Conservation (phyloP, 257 asterid species). For the Mentha longifolia region DNA sequence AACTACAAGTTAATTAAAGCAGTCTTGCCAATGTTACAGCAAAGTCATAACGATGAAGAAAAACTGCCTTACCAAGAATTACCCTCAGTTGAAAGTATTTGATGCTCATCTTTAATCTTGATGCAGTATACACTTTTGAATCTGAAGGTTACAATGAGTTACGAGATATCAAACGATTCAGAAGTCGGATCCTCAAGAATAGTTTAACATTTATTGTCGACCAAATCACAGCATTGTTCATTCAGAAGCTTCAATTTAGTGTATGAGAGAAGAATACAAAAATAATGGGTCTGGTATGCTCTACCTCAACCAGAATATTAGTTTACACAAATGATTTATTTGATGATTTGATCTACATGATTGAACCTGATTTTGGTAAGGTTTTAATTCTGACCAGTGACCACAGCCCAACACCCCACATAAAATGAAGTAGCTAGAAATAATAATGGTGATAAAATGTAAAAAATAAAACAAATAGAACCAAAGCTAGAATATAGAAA, state of each 20-base stretch:
- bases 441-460: background rate
- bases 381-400: background rate
- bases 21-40: slow-evolving; percentile 6
- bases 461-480: background rate
- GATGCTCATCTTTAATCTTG: slow-evolving; percentile 55
- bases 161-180: background rate
- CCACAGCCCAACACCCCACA: background rate
- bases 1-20: slow-evolving; percentile 9
- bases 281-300: background rate
- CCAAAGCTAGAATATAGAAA: slow-evolving; percentile 15
- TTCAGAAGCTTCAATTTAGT: background rate
- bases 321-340: background rate
- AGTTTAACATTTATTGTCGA: background rate
- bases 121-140: slow-evolving; percentile 34
- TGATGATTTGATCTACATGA: background rate
- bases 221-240: too few relatives aligned
- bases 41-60: background rate
- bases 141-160: slow-evolving; percentile 42
- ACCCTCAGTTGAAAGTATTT: slow-evolving; percentile 55
- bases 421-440: background rate
- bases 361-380: background rate
- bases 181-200: background rate
- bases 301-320: slow-evolving; percentile 4
- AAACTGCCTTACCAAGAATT: slow-evolving; percentile 58
- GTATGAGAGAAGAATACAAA: too few relatives aligned